Base-by-base conservation (phyloP, 345 rosid genomes). In the Salix suchowensis region DNA sequence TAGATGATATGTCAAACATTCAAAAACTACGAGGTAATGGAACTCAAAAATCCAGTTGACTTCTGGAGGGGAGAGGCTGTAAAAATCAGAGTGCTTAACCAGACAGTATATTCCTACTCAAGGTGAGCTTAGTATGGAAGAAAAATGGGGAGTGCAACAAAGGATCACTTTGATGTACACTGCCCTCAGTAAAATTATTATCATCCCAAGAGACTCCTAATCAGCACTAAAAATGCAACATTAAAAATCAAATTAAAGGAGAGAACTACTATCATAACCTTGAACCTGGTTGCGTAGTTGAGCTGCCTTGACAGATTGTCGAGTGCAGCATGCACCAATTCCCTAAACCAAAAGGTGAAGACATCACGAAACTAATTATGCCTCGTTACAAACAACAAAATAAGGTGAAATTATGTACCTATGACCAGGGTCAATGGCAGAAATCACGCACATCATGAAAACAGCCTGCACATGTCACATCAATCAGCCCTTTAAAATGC, bases 381-480 rank as follows among this genome's bases (percentile, higher is more conserved):
- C 23, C 9, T n/a, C 48, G 16, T 32, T 24, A 61, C 68, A 70
- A 71, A 30, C 23, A 68, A 6, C 48, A 66, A 46, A 18, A 72
- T n/a, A 32, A 16, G 11, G 23, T 18, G 16, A 73, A 66, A 75
- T 68, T 74, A 65, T 26, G 21, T 86, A 95, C 98, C 97, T 93
- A 71, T 91, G 96, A 81, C 86, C 79, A 78, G 94, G 92, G 76
- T 93, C 91, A 61, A 89, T 81, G 60, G 98, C 96, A 79, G 97
- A 89, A 82, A 95, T 71, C 72, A 82, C 92, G 76, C 92, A 90
- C 68, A 93, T 85, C 91, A 89, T 95, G 85, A 95, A 95, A 82
- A 95, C 87, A 67, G 94, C 97, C 98, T 95, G 93, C 78, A 82
- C 61, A 74, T 75, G 62, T 42, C 77, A 79, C 44, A 81, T 71